Percentiles rank a stretch among this genome's conserved stretches.
phyloP scores from a whole-genome alignment of 208 protist species.

The Trypanosomatidae sp. region DNA sequence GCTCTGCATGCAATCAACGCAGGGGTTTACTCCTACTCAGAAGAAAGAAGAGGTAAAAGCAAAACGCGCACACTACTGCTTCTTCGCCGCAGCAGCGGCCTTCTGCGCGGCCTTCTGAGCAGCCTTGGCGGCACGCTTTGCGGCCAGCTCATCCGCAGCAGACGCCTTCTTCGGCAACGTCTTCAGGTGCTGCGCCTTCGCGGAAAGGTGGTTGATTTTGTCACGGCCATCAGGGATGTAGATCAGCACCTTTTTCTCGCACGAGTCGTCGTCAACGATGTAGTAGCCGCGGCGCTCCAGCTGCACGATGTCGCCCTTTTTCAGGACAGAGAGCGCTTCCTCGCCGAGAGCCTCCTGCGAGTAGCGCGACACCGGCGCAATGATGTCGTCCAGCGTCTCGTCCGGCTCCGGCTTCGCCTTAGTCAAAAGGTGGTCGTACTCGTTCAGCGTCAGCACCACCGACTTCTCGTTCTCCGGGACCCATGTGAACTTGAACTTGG shows the following conservation, averaged over 20 bases:
- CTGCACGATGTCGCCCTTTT: conserved; percentile 95
- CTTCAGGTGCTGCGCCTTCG: conserved; percentile 91
- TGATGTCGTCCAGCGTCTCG: conserved; percentile 90
- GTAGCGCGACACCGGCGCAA: conserved; percentile 91
- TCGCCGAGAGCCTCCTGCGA: conserved; percentile 85
- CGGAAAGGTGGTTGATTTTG: conserved; percentile 90
- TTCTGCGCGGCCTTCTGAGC: conserved; percentile 87
- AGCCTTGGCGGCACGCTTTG: conserved; percentile 83
- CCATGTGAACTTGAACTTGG: conserved; percentile 98
- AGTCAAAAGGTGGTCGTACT: conserved; percentile 98
- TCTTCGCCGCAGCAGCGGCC: conserved; percentile 41
- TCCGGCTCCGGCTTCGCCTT: conserved; percentile 96
- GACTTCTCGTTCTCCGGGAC: conserved; percentile 78
- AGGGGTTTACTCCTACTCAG: not conserved
- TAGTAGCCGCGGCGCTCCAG: conserved; percentile 98
- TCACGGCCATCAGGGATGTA: conserved; percentile 87
- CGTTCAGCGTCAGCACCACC: conserved; percentile 74
- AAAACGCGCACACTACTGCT: not conserved
- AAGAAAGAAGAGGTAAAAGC: not conserved
- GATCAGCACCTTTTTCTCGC: conserved; percentile 71
- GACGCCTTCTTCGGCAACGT: conserved; percentile 55
- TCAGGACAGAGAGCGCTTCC: conserved; percentile 78
- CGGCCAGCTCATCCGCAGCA: conserved; percentile 79
- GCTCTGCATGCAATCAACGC: no score
- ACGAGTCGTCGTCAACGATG: conserved; percentile 91